A percentile compares a stretch with the other conserved stretches of the same genome.
These are phyloP conservation scores for Casuarina glauca DNA, from an alignment of 306 rosid genomes.

Conservation along the genomic window DNA sequence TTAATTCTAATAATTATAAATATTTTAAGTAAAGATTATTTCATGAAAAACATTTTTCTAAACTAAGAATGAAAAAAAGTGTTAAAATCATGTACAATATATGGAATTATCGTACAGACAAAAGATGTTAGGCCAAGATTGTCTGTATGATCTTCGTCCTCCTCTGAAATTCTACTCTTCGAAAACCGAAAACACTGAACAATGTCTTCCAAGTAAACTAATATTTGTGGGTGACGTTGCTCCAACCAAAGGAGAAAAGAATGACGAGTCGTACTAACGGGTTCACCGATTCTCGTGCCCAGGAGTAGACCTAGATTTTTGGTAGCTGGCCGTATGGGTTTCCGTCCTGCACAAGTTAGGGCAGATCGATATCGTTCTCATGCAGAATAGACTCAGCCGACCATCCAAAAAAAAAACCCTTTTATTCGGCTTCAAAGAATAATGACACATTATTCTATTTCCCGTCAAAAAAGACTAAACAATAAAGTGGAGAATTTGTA, in stretches of 20 bases:
- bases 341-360: constrained; percentile 7
- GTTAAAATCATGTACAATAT: neutral
- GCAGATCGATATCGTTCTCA: neutral
- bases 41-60: too few relatives aligned
- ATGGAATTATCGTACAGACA: neutral
- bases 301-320: neutral
- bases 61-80: neutral
- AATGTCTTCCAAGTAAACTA: neutral
- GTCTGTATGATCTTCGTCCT: neutral
- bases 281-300: neutral
- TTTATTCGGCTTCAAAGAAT: neutral
- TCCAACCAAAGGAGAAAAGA: neutral
- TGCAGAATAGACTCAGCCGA: neutral
- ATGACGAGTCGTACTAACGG: neutral
- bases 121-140: neutral
- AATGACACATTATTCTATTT: neutral
- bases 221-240: neutral
- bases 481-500: neutral
- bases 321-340: constrained; percentile 11
- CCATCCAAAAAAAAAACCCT: neutral
- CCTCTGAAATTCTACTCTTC: neutral
- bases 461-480: neutral
- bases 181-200: neutral
- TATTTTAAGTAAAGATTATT: too few relatives aligned
- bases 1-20: too few relatives aligned